phyloP scores from a whole-genome alignment of 1,284 basidiomycete species.

The Pseudozyma hubeiensis region DNA sequence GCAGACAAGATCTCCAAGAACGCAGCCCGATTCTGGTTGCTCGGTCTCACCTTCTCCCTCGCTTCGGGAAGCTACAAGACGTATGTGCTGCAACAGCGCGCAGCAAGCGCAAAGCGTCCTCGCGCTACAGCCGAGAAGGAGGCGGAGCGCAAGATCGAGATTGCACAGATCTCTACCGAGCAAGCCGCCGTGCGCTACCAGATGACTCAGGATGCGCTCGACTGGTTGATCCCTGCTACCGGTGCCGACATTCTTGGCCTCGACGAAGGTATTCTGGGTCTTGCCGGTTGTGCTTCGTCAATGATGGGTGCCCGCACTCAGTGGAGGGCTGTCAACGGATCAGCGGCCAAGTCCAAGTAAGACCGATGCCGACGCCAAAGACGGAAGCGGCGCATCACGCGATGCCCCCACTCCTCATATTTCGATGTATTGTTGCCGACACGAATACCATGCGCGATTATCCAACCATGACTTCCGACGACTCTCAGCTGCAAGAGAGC shows the following conservation, averaged over 20 bases:
- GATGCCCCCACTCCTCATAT: too few species aligned
- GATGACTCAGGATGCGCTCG: constrained; percentile 82
- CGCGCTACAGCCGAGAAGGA: constrained; percentile 76
- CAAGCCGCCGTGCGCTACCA: constrained; percentile 78
- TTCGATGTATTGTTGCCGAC: constrained; percentile 7
- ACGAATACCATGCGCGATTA: constrained; percentile 11
- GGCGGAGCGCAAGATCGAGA: constrained; percentile 76
- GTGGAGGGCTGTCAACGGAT: constrained; percentile 67
- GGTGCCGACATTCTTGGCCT: constrained; percentile 81
- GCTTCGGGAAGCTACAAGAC: constrained; percentile 65
- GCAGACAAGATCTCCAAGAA: constrained; percentile 77
- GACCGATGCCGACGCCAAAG: not conserved
- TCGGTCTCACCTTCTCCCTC: constrained; percentile 72
- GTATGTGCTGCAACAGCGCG: constrained; percentile 63
- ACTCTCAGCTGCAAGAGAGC: too few species aligned
- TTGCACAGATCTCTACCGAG: constrained; percentile 76
- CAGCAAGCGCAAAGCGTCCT: constrained; percentile 49
- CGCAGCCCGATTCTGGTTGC: constrained; percentile 89
- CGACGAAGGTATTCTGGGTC: constrained; percentile 78
- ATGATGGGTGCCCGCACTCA: constrained; percentile 66
- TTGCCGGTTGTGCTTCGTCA: constrained; percentile 63
- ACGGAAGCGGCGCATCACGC: not conserved
- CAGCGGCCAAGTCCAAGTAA: constrained; percentile 57
- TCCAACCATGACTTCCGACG: not conserved
- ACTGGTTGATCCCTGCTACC: constrained; percentile 89